A percentile compares a stretch with the other conserved stretches of the same genome.
Evolutionary conservation across 164 flowering plant species (phyloP).

Genomic region (Euptelea pleiosperma): DNA sequence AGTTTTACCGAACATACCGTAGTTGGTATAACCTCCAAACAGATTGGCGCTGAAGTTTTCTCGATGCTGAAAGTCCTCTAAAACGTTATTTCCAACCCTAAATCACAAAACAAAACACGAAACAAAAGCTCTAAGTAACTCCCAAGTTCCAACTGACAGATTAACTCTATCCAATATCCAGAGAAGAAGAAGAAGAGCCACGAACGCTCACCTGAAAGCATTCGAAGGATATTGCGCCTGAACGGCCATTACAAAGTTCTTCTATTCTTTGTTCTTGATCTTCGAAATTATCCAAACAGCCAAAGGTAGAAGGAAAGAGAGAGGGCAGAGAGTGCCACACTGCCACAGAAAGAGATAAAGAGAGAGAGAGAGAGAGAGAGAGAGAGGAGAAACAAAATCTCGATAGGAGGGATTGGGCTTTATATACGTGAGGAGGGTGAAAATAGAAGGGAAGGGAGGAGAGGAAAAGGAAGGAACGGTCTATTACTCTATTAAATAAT

Average conservation of each 20-base stretch:
- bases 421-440: not conserved
- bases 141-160: too few species aligned
- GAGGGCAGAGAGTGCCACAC: not conserved
- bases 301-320: not conserved
- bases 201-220: conserved; percentile 1
- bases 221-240: conserved; percentile 15
- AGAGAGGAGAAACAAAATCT: not conserved
- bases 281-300: not conserved
- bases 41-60: not conserved
- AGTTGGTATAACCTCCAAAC: not conserved
- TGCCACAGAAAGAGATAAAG: not conserved
- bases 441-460: not conserved
- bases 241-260: conserved; percentile 3
- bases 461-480: not conserved
- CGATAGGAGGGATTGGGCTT: not conserved
- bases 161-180: too few species aligned
- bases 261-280: not conserved
- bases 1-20: conserved; percentile 2
- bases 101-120: not conserved
- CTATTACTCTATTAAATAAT: too few species aligned
- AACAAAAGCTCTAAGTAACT: too few species aligned
- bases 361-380: not conserved
- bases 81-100: not conserved
- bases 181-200: not conserved
- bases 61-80: conserved; percentile 5